Base-by-base conservation (phyloP, 805 yeast genomes). In the Candida argentea region DNA sequence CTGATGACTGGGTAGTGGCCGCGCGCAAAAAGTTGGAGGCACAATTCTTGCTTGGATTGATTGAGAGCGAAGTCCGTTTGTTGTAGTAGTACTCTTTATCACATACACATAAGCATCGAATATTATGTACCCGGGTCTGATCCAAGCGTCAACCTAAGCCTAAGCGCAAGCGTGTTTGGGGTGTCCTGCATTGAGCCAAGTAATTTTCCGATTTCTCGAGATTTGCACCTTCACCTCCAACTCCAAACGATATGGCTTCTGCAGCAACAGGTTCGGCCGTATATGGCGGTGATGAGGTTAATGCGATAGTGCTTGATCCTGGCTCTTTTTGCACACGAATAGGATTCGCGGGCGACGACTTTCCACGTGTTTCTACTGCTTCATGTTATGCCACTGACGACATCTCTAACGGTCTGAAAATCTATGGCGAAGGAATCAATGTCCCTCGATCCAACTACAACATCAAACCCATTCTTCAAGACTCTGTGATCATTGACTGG, bases 341-440 rank as follows among this genome's bases (percentile, higher is more conserved):
- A 12, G 98, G 98, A 2, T 86, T 73, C 52, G 87, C 96, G 3
- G 97, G 97, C 7, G 89, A 85, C 32, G 95, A 87, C 48, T 67
- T 73, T 30, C 98, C 98, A 8, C 71, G 77, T 37, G 58, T 76
- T 4, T 71, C 81, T 14, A 51, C 77, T 8, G 91, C 95, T 3
- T 81, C 95, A 1, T 67, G 52, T 35, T 84, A 73, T 44, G 58
- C 51, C n/a, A 14, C 80, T 76, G n/a, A n/a, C n/a, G n/a, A n/a
- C n/a, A n/a, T n/a, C n/a, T 18, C 20, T 7, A 8, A 7, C 9
- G 20, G 7, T 8, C 6, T 16, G 26, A 52, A 50, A 30, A 32
- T 61, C 30, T 61, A 56, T 37, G 67, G 65, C 11, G 61, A 64
- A 22, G 45, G 66, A 8, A 54, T 75, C 10, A 52, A 61, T 11